A percentile compares a stretch with the other conserved stretches of the same genome.
Evolutionary conservation across 352 stramenopile species (phyloP).

Genomic region (Globisporangium rhizosaccharum): DNA sequence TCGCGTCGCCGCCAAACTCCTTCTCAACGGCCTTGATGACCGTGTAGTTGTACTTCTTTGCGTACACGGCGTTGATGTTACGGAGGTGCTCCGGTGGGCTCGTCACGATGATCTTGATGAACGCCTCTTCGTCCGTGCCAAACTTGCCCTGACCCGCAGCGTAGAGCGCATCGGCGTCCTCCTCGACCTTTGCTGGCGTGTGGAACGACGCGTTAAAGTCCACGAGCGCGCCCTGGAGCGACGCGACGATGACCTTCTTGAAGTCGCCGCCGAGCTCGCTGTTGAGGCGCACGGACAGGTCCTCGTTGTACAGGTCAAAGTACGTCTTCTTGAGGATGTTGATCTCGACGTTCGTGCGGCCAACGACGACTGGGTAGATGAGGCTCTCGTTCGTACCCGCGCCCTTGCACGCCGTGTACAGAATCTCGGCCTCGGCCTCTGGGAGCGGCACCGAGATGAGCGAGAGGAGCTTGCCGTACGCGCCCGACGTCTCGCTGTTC

Average conservation of each 20-base stretch:
- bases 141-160: conserved; percentile 68
- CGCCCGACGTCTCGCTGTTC: conserved; percentile 71
- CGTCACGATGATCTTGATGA: conserved; percentile 56
- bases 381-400: conserved; percentile 65
- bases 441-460: conserved; percentile 69
- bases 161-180: conserved; percentile 60
- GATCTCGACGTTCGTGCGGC: conserved; percentile 74
- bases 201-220: conserved; percentile 59
- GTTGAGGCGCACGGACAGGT: conserved; percentile 57
- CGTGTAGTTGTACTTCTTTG: conserved; percentile 75
- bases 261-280: conserved; percentile 72
- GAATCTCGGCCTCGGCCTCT: conserved; percentile 62
- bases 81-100: conserved; percentile 52
- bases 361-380: conserved; percentile 48
- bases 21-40: conserved; percentile 73
- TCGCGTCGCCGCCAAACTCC: conserved; percentile 77
- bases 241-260: conserved; percentile 65
- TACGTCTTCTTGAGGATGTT: conserved; percentile 73
- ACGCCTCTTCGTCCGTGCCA: conserved; percentile 70
- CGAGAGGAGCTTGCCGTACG: conserved; percentile 58
- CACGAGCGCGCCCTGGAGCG: conserved; percentile 30
- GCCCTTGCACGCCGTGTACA: conserved; percentile 63
- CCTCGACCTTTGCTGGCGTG: conserved; percentile 59
- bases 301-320: conserved; percentile 59
- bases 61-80: conserved; percentile 68